These are phyloP conservation scores for Fraxinus dipetala DNA, from an alignment of 305 asterid genomes.

Conservation along the genomic window DNA sequence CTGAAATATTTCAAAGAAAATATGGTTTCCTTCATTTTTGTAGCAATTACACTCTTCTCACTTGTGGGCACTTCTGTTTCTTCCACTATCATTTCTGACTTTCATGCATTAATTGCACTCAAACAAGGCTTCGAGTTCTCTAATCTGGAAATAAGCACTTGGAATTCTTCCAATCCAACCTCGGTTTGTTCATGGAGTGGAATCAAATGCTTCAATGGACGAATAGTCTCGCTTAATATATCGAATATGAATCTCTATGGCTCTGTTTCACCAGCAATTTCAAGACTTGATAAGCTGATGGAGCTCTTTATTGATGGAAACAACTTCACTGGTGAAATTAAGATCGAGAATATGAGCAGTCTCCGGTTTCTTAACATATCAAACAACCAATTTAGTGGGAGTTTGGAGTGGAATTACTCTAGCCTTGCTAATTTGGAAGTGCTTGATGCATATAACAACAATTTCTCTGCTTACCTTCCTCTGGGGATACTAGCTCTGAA, in stretches of 20 bases:
- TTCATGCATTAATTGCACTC: slow-evolving; percentile 55
- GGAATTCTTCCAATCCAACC: slow-evolving; percentile 59
- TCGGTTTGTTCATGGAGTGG: slow-evolving; percentile 82
- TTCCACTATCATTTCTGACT: slow-evolving; percentile 55
- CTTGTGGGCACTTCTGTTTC: slow-evolving; percentile 37
- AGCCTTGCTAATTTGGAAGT: slow-evolving; percentile 50
- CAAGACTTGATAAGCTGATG: slow-evolving; percentile 52
- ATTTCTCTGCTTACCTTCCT: slow-evolving; percentile 65
- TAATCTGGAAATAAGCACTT: slow-evolving; percentile 33
- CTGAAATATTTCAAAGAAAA: slow-evolving; percentile 33
- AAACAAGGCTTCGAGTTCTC: slow-evolving; percentile 54
- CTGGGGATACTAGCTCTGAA: slow-evolving; percentile 46
- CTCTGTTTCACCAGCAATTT: slow-evolving; percentile 61
- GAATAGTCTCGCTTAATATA: slow-evolving; percentile 62
- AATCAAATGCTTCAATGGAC: slow-evolving; percentile 51
- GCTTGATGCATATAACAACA: slow-evolving; percentile 83
- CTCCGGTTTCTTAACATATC: slow-evolving; percentile 71
- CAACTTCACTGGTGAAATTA: slow-evolving; percentile 92
- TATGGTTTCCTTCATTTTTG: slow-evolving; percentile 44
- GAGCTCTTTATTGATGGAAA: slow-evolving; percentile 84
- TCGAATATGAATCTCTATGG: slow-evolving; percentile 74
- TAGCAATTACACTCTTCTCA: slow-evolving; percentile 38
- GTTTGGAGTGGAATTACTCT: slow-evolving; percentile 74
- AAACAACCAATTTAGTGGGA: slow-evolving; percentile 66
- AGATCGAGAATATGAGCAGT: slow-evolving; percentile 52